These are phyloP conservation scores for Trichoderma breve DNA, from an alignment of 2,329 filamentous ascomycete genomes.

Conservation along the genomic window DNA sequence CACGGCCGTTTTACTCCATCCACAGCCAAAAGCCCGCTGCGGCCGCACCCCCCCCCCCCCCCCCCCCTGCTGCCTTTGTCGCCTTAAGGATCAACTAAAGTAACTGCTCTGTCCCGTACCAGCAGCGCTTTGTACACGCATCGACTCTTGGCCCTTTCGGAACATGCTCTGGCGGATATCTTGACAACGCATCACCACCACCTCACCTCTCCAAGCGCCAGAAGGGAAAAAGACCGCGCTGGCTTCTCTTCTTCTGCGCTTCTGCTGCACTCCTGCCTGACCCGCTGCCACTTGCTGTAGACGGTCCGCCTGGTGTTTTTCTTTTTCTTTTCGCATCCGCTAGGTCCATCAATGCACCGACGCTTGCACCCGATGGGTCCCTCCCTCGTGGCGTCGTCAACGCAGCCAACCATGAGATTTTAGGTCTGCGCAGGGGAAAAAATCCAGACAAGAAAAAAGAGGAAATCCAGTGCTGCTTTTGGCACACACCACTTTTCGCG, in stretches of 20 bases:
- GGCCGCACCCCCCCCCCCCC: background rate
- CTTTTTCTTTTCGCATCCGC: background rate
- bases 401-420: conserved; percentile 16
- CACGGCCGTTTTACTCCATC: background rate
- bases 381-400: conserved; percentile 15
- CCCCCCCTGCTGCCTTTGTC: background rate
- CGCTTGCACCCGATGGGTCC: conserved; percentile 10
- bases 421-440: conserved; percentile 9
- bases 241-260: background rate
- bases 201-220: conserved; percentile 4
- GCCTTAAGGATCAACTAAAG: background rate
- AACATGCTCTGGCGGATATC: conserved; percentile 34
- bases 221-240: background rate
- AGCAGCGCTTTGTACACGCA: background rate
- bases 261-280: conserved; percentile 29
- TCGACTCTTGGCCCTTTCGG: conserved; percentile 25
- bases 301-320: conserved; percentile 1
- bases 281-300: conserved; percentile 24
- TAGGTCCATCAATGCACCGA: background rate
- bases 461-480: conserved; percentile 29
- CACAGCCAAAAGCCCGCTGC: background rate
- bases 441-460: conserved; percentile 2
- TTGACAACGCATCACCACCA: conserved; percentile 54
- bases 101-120: background rate
- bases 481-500: conserved; percentile 19